Evolutionary conservation across 148 eudicot species (phyloP), one percentile per base, ranked within the genome.

Genomic region (Amaranthus palmeri): DNA sequence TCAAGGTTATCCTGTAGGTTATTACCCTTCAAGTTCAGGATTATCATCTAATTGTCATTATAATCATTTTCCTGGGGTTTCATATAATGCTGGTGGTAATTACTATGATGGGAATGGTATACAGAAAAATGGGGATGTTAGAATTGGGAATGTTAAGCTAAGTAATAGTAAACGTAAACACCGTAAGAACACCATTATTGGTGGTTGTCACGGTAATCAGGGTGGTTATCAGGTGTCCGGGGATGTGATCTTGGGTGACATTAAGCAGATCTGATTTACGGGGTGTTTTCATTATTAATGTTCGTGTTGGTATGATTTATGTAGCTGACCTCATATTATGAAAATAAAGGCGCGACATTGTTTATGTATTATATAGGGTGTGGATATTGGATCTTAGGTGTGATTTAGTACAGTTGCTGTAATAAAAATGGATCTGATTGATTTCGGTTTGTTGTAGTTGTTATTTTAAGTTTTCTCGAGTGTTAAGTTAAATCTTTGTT

Each of bases 191-290:
- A 65, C 69, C 42, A 48, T 65, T 17, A 49, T 65, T 48, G 69
- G 69, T 9, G 69, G 69, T 2, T 65, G 69, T 48, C 69, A 65
- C 17, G 25, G 25, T 42, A 65, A 65, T 25, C 54, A 48, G 49
- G 69, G 69, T 8, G 54, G 69, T 11, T 14, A 48, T 65, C 69
- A 65, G 53, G 69, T 65, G 4, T 65, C 54, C 1, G 69, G 69
- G 54, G 69, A 65, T 48, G 54, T 65, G n/a, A 65, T 65, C 54
- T 48, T 65, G 18, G 54, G 69, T 49, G 54, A 65, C 54, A n/a
- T 65, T 10, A 6, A 49, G 6, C 45, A 47, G 41, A 4, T 45
- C 52, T 40, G n/a, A 4, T 14, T 6, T n/a, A 1, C 8, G 5
- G 18, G 46, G 15, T 12, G 4, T 54, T 4, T 25, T 25, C 2